These are phyloP conservation scores for Pichia scutulata DNA, from an alignment of 805 yeast species.

Conservation along the genomic window DNA sequence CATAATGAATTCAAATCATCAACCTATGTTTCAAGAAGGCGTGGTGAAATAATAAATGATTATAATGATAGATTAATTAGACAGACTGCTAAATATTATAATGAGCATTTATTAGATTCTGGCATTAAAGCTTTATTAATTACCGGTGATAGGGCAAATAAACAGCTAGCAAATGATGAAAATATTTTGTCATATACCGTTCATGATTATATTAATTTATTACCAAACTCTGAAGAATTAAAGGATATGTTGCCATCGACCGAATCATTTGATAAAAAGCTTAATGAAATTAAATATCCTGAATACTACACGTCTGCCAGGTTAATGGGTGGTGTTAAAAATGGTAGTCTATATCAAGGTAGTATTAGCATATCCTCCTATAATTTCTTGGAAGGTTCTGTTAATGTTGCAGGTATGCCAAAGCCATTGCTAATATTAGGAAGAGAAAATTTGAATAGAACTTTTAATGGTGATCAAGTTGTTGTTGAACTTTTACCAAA, in stretches of 20 bases:
- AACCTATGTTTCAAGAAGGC: conserved; percentile 56
- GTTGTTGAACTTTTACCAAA: conserved; percentile 85
- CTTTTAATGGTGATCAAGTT: conserved; percentile 87
- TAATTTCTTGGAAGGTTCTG: conserved; percentile 82
- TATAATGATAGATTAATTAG: conserved; percentile 89
- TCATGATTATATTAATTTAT: conserved; percentile 58
- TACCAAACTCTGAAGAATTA: conserved; percentile 68
- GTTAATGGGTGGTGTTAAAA: conserved; percentile 83
- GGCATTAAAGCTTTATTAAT: conserved; percentile 48
- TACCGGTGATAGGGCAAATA: conserved; percentile 72
- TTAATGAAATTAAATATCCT: conserved; percentile 53
- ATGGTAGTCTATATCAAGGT: conserved; percentile 85
- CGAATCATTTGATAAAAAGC: conserved; percentile 31
- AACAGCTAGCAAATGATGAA: conserved; percentile 46
- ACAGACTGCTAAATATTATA: conserved; percentile 63
- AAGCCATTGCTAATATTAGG: conserved; percentile 81
- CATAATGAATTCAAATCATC: conserved; percentile 83
- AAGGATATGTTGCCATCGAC: conserved; percentile 66
- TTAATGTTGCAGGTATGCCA: conserved; percentile 62
- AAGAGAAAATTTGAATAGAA: conserved; percentile 76
- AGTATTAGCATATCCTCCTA: conserved; percentile 71
- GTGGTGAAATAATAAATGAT: conserved; percentile 74
- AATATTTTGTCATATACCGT: conserved; percentile 50
- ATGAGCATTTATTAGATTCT: conserved; percentile 45
- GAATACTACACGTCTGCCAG: conserved; percentile 76